A percentile compares a stretch with the other conserved stretches of the same genome.
phyloP scores from a whole-genome alignment of 306 rosid genomes.

The Lathyrus aphaca region DNA sequence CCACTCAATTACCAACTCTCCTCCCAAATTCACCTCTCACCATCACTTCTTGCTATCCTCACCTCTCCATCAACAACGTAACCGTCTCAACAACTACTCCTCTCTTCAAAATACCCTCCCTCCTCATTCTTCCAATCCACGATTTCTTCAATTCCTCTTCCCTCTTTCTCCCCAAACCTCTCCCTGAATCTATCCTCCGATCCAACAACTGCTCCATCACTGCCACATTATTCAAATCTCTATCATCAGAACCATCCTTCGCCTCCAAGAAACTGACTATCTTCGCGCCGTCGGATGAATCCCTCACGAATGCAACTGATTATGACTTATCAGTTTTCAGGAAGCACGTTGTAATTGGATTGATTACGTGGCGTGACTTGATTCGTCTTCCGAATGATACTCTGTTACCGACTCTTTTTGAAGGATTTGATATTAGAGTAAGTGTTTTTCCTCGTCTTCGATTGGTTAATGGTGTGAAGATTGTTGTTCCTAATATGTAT shows the following conservation, averaged over 20 bases:
- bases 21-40: slow-evolving; percentile 23
- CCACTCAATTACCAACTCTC: slow-evolving; percentile 23
- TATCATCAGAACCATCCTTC: slow-evolving; percentile 4
- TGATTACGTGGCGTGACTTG: slow-evolving; percentile 45
- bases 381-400: slow-evolving; percentile 28
- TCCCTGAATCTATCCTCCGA: slow-evolving; percentile 14
- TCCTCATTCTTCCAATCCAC: slow-evolving; percentile 10
- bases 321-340: slow-evolving; percentile 3
- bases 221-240: slow-evolving; percentile 41
- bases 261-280: slow-evolving; percentile 36
- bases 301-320: slow-evolving; percentile 8
- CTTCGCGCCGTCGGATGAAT: slow-evolving; percentile 45
- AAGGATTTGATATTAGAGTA: slow-evolving; percentile 44
- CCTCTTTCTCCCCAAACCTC: neutral
- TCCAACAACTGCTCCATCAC: slow-evolving; percentile 42
- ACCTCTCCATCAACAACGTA: slow-evolving; percentile 30
- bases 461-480: slow-evolving; percentile 40
- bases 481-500: slow-evolving; percentile 39
- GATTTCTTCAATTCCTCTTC: slow-evolving; percentile 40
- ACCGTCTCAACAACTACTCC: neutral
- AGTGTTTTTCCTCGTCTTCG: slow-evolving; percentile 29
- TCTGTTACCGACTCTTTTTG: slow-evolving; percentile 37
- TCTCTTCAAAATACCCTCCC: slow-evolving; percentile 9
- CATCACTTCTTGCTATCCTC: neutral
- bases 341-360: slow-evolving; percentile 37